phyloP scores from a whole-genome alignment of 2,329 filamentous ascomycete genomes.

The Botrytis medusae region DNA sequence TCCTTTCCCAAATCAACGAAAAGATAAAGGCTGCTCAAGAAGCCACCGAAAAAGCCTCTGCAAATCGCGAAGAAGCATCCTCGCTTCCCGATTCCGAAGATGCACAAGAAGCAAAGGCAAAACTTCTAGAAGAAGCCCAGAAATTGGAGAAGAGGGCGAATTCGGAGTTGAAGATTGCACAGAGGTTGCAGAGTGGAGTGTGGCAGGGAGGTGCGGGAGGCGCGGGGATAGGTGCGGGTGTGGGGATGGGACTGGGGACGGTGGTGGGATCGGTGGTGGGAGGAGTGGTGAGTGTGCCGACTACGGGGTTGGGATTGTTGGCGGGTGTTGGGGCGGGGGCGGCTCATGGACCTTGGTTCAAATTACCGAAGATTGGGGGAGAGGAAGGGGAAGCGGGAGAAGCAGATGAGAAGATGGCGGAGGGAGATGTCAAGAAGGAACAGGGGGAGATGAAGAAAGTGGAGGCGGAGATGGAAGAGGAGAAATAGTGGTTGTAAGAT shows the following conservation, averaged over 20 bases:
- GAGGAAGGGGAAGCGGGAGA: constrained; percentile 19
- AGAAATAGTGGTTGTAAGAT: not conserved
- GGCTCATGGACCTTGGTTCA: constrained; percentile 34
- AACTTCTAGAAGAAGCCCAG: constrained; percentile 26
- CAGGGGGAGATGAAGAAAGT: constrained; percentile 20
- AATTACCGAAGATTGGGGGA: constrained; percentile 20
- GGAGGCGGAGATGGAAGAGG: not conserved
- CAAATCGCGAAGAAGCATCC: constrained; percentile 20
- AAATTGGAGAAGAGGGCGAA: constrained; percentile 28
- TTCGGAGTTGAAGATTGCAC: constrained; percentile 69
- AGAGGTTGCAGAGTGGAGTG: constrained; percentile 39
- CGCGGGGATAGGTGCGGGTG: constrained; percentile 30
- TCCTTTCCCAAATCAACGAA: constrained; percentile 26
- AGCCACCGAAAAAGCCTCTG: constrained; percentile 22
- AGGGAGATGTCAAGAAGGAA: not conserved
- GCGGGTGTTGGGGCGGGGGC: constrained; percentile 29
- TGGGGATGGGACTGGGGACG: constrained; percentile 29
- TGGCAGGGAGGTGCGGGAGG: constrained; percentile 34
- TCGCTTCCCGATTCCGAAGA: constrained; percentile 20
- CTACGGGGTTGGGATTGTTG: constrained; percentile 29
- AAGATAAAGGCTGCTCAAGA: constrained; percentile 22
- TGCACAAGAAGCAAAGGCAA: constrained; percentile 27
- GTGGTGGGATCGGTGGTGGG: constrained; percentile 26
- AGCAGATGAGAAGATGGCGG: constrained; percentile 17
- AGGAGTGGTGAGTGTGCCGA: constrained; percentile 29